These are phyloP conservation scores for Pseudocercospora fuligena DNA, from an alignment of 2,329 filamentous ascomycete genomes.

Conservation along the genomic window DNA sequence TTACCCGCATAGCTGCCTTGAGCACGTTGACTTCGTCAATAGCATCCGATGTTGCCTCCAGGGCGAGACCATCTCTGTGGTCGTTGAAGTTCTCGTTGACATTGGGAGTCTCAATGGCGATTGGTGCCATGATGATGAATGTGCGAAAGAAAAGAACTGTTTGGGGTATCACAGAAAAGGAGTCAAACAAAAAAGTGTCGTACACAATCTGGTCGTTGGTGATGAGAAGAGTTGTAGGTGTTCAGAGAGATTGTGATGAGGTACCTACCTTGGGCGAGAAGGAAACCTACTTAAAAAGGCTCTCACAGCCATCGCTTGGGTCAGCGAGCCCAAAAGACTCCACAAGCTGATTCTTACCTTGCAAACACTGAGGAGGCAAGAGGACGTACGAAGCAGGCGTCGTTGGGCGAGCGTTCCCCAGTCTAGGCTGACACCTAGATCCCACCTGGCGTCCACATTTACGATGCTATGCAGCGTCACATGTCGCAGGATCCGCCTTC, in stretches of 20 bases:
- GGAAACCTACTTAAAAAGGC: conserved; percentile 13
- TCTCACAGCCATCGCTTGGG: background rate
- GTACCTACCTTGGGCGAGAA: conserved; percentile 3
- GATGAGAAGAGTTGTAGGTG: conserved; percentile 30
- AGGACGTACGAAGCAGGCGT: conserved; percentile 12
- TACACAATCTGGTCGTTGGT: background rate
- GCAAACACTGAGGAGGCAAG: conserved; percentile 16
- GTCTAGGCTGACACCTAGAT: conserved; percentile 19
- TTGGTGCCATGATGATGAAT: conserved; percentile 50
- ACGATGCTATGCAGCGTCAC: conserved; percentile 19
- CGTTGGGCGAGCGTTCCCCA: conserved; percentile 13
- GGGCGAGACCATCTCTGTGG: conserved; percentile 60
- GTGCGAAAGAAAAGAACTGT: background rate
- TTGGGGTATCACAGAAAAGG: conserved; percentile 4
- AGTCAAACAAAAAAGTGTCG: background rate
- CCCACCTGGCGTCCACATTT: conserved; percentile 19
- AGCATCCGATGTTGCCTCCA: conserved; percentile 63
- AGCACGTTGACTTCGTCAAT: conserved; percentile 66
- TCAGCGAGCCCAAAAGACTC: background rate
- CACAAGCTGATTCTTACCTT: conserved; percentile 18
- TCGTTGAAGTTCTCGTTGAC: conserved; percentile 51
- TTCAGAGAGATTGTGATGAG: conserved; percentile 4
- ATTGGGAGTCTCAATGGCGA: conserved; percentile 50
- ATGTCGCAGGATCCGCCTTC: conserved; percentile 15
- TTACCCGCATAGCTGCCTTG: conserved; percentile 59